Percentiles rank a stretch among this genome's conserved stretches.
phyloP scores from a whole-genome alignment of 345 rosid genomes.

The Eucalyptus regnans region DNA sequence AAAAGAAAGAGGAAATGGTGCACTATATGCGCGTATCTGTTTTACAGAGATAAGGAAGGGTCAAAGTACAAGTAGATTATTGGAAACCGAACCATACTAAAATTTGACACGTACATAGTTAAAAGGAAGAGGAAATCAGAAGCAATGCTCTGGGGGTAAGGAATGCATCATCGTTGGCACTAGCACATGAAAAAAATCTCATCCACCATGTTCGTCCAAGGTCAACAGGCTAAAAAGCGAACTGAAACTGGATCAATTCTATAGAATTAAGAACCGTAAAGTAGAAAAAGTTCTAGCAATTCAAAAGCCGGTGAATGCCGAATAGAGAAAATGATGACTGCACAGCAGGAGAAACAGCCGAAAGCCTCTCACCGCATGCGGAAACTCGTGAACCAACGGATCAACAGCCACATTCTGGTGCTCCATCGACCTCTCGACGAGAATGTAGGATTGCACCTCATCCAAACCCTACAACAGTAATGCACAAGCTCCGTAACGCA shows the following conservation, averaged over 20 bases:
- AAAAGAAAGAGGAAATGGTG: not conserved
- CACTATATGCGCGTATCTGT: not conserved
- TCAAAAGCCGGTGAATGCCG: not conserved
- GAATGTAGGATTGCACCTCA: constrained; percentile 82
- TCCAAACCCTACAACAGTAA: constrained; percentile 52
- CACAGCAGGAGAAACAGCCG: not conserved
- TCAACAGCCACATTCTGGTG: constrained; percentile 15
- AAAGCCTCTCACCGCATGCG: constrained; percentile 47
- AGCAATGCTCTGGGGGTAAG: not conserved
- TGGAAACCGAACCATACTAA: not conserved
- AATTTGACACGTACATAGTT: not conserved
- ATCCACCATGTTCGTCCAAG: not conserved
- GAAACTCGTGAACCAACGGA: constrained; percentile 32
- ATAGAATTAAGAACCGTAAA: not conserved
- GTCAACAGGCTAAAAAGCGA: not conserved
- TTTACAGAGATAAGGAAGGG: not conserved
- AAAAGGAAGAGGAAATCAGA: not conserved
- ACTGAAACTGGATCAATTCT: not conserved
- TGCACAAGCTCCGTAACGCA: not conserved
- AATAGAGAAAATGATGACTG: not conserved
- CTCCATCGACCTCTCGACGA: constrained; percentile 55
- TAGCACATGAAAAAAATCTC: not conserved
- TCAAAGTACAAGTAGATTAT: not conserved
- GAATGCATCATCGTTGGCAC: not conserved
- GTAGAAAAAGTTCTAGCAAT: not conserved